A percentile compares a stretch with the other conserved stretches of the same genome.
Evolutionary conservation across 257 asterid species (phyloP).

Genomic region (Solanum neorickii): DNA sequence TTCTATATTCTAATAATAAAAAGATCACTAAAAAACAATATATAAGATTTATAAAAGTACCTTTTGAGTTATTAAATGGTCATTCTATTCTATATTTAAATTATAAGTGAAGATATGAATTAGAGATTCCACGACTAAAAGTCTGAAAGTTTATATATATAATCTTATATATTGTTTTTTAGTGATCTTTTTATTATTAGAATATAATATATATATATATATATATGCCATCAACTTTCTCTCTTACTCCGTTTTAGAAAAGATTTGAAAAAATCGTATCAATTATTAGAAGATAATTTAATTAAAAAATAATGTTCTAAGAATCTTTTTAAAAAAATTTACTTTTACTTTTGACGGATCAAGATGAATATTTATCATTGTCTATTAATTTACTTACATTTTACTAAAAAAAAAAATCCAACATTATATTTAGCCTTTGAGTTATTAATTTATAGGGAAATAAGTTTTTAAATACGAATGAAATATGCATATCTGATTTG

Average conservation of each 20-base stretch:
- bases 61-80: neutral
- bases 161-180: no score
- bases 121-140: neutral
- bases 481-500: neutral
- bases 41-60: neutral
- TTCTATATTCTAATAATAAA: neutral
- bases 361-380: no score
- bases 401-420: neutral
- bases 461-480: neutral
- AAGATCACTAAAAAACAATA: neutral
- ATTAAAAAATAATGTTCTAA: neutral
- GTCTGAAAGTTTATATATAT: no score
- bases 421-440: neutral
- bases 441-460: neutral
- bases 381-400: no score
- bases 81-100: neutral
- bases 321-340: neutral
- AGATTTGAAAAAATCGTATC: neutral
- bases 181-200: no score
- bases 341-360: neutral
- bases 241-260: neutral
- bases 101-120: neutral
- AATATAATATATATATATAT: no score
- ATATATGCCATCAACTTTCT: neutral
- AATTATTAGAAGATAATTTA: neutral